Percentiles rank a stretch among this genome's conserved stretches.
Conservation (phyloP, 345 rosid genomes). For the Punica granatum region DNA sequence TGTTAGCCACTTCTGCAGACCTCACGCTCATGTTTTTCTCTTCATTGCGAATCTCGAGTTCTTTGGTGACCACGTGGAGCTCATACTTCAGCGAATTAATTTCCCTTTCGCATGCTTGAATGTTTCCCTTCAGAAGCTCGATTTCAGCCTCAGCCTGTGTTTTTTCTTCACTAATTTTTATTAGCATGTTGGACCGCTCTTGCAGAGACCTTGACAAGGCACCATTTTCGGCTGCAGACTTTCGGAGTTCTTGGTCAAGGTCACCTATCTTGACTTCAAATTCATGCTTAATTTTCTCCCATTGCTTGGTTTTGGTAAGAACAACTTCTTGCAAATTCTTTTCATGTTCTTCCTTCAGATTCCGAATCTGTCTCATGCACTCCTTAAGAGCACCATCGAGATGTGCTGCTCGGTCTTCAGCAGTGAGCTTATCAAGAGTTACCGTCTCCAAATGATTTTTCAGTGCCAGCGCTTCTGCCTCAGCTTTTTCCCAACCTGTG, state of each 20-base stretch:
- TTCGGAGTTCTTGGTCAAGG: slow-evolving; percentile 74
- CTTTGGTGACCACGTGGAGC: slow-evolving; percentile 65
- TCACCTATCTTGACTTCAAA: slow-evolving; percentile 62
- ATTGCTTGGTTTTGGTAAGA: slow-evolving; percentile 53
- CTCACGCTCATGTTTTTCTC: slow-evolving; percentile 97
- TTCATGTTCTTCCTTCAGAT: slow-evolving; percentile 87
- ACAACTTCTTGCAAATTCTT: slow-evolving; percentile 66
- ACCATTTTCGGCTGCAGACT: slow-evolving; percentile 73
- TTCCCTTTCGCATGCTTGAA: slow-evolving; percentile 88
- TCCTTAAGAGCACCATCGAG: slow-evolving; percentile 94
- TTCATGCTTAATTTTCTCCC: slow-evolving; percentile 61
- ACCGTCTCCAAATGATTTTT: slow-evolving; percentile 77
- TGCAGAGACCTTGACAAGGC: slow-evolving; percentile 77
- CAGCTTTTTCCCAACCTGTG: slow-evolving; percentile 99
- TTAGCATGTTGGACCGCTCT: slow-evolving; percentile 72
- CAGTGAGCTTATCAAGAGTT: slow-evolving; percentile 78
- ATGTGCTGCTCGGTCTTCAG: slow-evolving; percentile 86
- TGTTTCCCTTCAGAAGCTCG: slow-evolving; percentile 65
- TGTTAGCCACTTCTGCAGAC: slow-evolving; percentile 85
- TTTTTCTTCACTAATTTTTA: slow-evolving; percentile 70
- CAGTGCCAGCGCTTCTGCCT: slow-evolving; percentile 89
- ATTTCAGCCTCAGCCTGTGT: slow-evolving; percentile 79
- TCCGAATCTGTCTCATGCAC: slow-evolving; percentile 93
- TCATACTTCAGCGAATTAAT: slow-evolving; percentile 79
- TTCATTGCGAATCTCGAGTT: slow-evolving; percentile 94